A percentile compares a stretch with the other conserved stretches of the same genome.
phyloP scores from a whole-genome alignment of 306 rosid genomes.

The Sechiopsis laciniata region DNA sequence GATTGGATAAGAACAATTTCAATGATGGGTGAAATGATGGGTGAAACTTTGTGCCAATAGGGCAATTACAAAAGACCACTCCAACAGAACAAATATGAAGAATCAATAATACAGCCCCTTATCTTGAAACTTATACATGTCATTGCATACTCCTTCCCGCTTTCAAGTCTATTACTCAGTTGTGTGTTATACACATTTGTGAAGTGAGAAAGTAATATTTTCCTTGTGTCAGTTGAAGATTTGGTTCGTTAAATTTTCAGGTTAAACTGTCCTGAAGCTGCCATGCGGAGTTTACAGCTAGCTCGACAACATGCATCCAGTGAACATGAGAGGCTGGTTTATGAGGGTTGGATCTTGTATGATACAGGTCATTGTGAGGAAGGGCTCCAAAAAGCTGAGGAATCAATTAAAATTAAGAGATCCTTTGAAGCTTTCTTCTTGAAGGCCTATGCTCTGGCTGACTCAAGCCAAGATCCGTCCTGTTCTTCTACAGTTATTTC shows the following conservation, averaged over 20 bases:
- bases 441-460: slow-evolving; percentile 89
- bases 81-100: not conserved
- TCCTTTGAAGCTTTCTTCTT: slow-evolving; percentile 90
- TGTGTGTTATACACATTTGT: not conserved
- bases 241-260: slow-evolving; percentile 39
- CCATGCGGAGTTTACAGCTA: slow-evolving; percentile 82
- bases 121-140: not conserved
- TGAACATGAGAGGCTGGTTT: slow-evolving; percentile 73
- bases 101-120: not conserved
- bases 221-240: slow-evolving; percentile 16
- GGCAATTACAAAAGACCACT: too few species aligned
- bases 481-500: slow-evolving; percentile 71
- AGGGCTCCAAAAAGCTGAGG: slow-evolving; percentile 86
- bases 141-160: not conserved
- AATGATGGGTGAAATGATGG: too few species aligned
- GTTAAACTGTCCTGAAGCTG: slow-evolving; percentile 84
- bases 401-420: slow-evolving; percentile 70
- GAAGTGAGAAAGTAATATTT: too few species aligned
- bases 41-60: too few species aligned
- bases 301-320: slow-evolving; percentile 85
- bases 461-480: slow-evolving; percentile 66
- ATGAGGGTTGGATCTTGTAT: slow-evolving; percentile 90
- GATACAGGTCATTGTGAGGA: slow-evolving; percentile 89
- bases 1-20: too few species aligned
- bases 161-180: not conserved